phyloP scores from a whole-genome alignment of 257 asterid genomes.

The Rauvolfia tetraphylla region DNA sequence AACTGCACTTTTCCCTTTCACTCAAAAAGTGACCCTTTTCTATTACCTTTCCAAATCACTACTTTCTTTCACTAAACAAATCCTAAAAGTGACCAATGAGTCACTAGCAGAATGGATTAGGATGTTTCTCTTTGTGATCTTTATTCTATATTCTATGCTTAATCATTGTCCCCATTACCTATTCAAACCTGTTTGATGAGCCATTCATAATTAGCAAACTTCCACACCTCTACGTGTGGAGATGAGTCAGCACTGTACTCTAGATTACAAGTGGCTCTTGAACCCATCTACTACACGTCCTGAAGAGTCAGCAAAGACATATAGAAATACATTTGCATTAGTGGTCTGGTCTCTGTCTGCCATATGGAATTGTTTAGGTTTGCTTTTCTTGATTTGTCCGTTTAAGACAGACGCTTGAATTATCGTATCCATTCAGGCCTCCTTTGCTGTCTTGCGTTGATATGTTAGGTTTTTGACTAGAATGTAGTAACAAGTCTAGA shows the following conservation, averaged over 20 bases:
- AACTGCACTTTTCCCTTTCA: background rate
- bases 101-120: background rate
- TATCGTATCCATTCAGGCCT: background rate
- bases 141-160: background rate
- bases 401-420: background rate
- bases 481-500: background rate
- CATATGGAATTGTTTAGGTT: background rate
- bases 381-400: background rate
- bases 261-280: slow-evolving; percentile 25
- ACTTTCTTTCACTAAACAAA: background rate
- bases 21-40: background rate
- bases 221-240: slow-evolving; percentile 16
- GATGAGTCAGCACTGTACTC: slow-evolving; percentile 40
- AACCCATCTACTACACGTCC: slow-evolving; percentile 20
- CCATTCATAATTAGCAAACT: slow-evolving; percentile 11
- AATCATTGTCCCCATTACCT: slow-evolving; percentile 6
- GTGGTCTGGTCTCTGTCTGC: background rate
- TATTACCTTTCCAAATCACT: background rate
- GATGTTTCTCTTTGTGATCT: background rate
- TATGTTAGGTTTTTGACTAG: background rate
- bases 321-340: background rate
- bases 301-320: background rate
- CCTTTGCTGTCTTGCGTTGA: background rate
- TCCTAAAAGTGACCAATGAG: background rate
- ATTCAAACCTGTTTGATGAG: slow-evolving; percentile 5